Evolutionary conservation across 2,329 filamentous ascomycete genomes (phyloP).

Genomic region (Rhynchosporium secalis): DNA sequence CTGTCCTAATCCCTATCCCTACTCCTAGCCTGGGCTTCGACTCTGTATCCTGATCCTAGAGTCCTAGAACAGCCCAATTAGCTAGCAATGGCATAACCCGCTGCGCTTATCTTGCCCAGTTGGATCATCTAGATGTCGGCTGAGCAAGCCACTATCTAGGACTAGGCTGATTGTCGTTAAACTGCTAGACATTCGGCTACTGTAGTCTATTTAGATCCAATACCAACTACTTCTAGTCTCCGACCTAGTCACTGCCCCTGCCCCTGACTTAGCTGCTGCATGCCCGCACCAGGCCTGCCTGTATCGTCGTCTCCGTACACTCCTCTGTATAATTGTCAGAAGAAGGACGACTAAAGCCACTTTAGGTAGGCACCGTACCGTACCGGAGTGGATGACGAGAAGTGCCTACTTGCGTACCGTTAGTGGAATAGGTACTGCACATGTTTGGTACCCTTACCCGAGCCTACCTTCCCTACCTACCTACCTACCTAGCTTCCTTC

Average conservation of each 20-base stretch:
- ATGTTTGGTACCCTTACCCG: neutral
- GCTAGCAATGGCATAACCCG: constrained; percentile 21
- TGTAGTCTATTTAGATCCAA: no score
- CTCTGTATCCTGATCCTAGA: constrained; percentile 6
- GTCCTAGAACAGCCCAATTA: constrained; percentile 25
- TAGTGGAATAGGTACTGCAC: no score
- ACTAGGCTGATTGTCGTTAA: constrained; percentile 20
- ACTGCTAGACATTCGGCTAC: neutral
- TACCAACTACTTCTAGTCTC: neutral
- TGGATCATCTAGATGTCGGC: constrained; percentile 21
- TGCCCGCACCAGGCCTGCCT: constrained; percentile 4
- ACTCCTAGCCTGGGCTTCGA: neutral
- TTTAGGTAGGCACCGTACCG: neutral
- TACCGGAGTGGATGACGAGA: constrained; percentile 1
- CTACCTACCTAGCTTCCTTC: neutral
- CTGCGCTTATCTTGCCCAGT: constrained; percentile 25
- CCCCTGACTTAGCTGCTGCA: neutral
- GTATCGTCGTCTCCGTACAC: neutral
- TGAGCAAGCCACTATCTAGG: constrained; percentile 27
- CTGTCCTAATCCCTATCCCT: constrained; percentile 6
- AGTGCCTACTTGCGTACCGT: neutral
- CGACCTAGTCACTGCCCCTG: neutral
- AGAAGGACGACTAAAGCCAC: neutral
- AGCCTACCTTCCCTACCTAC: neutral
- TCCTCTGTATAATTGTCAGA: neutral